Evolutionary conservation across 1,284 basidiomycete species (phyloP), one percentile per base, ranked within the genome.

Genomic region (Farysia itapuensis): DNA sequence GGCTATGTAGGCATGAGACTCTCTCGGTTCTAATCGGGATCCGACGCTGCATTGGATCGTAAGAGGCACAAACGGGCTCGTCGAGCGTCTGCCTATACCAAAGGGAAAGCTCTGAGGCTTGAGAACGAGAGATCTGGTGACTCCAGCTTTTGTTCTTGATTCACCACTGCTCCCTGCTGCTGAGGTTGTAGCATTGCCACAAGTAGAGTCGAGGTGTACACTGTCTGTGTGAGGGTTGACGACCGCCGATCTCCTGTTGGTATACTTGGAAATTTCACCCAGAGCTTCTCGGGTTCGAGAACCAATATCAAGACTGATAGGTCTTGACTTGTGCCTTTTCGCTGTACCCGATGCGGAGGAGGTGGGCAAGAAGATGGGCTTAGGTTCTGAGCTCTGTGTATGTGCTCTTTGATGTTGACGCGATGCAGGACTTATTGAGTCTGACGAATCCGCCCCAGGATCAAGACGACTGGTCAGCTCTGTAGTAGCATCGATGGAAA

Each of bases 71-170:
- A 35, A 30, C 4, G 50, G 43, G n/a, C 25, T 36, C 4, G 36
- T 23, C 4, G 33, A 36, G 14, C 39, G 32, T 36, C 48, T 52
- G n/a, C 44, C 35, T 5, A 53, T 47, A 5, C 35, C 34, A 23
- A 60, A 50, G 15, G 63, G 46, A 16, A 53, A 26, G 6, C 39
- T 45, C 13, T 61, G 63, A 4, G 57, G 63, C n/a, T 42, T 32
- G 43, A 60, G 36, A 1, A 38, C 32, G 23, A 46, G 32, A 11
- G 11, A 35, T 37, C 35, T 39, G 3, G 39, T 50, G 20, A 38
- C 35, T 5, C 28, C 23, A 0, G 47, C 37, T 4, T n/a, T n/a
- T n/a, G n/a, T n/a, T n/a, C n/a, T n/a, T n/a, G n/a, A n/a, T n/a
- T n/a, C n/a, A n/a, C n/a, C n/a, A n/a, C n/a, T n/a, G n/a, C n/a